Base-by-base conservation (phyloP, 2,329 filamentous ascomycete genomes). In the Corniculantispora saksenae region DNA sequence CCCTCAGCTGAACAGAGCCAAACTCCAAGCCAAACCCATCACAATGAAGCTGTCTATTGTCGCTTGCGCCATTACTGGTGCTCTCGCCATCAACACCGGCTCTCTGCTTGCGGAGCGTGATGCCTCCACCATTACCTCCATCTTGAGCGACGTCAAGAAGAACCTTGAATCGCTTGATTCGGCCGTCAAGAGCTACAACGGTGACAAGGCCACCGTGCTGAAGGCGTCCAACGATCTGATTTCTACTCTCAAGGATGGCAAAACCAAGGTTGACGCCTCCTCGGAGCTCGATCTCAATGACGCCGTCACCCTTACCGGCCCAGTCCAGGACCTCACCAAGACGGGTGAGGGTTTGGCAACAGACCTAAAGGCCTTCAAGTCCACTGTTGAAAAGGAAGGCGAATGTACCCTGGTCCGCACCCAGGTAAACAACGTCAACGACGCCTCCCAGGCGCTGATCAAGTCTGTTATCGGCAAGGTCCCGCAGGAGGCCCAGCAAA, bases 401-500 rank as follows among this genome's bases (percentile, higher is more conserved):
- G 45, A 53, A 45, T 64, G 62, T 54, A 19, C 10, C 17, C 21
- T 64, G 1, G 32, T 64, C 54, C 66, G 68, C 59, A 65, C 67
- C 48, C 67, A 72, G 65, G 58, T 72, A 17, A 62, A 61, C 47
- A 64, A 67, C 58, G 65, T 72, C 50, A 69, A 67, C 65, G 63
- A 55, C 7, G 67, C 66, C 48, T 69, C 70, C n/a, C 66, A 70
- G 64, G 61, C 64, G 45, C 68, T 73, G 27, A 73, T 73, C 56
- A 66, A 72, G 19, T 64, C 72, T 47, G 68, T 72, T 47, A 67
- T 73, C 21, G 35, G 51, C 27, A 73, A 73, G 68, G 68, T 72
- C 6, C 72, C 72, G 9, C 58, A 69, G 54, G 68, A 67, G 56
- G 67, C 70, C 12, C 72, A 72, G 67, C 55, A 61, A n/a, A 66